Evolutionary conservation across 495 filamentous ascomycete genomes (phyloP).

Genomic region (Viridothelium virens): DNA sequence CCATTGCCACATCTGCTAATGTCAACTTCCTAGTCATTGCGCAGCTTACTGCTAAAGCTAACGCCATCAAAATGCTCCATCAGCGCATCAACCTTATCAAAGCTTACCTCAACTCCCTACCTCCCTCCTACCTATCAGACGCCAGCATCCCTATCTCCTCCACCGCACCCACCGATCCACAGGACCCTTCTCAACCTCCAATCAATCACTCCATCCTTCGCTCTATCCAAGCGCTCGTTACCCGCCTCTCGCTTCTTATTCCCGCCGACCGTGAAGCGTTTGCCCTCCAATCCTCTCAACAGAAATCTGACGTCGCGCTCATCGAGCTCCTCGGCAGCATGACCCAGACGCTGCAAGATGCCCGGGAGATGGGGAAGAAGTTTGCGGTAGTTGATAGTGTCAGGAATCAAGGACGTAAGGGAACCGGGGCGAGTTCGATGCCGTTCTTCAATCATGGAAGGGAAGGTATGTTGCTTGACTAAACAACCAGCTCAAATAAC

Average conservation of each 20-base stretch:
- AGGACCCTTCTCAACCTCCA: slow-evolving; percentile 22
- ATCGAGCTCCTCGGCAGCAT: slow-evolving; percentile 62
- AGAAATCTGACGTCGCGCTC: slow-evolving; percentile 56
- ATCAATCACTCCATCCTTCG: slow-evolving; percentile 46
- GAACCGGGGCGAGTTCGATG: not conserved
- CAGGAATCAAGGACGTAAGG: slow-evolving; percentile 22
- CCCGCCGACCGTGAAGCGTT: slow-evolving; percentile 26
- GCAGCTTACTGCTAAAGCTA: slow-evolving; percentile 73
- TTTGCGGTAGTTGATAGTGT: slow-evolving; percentile 53
- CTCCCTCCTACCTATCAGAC: slow-evolving; percentile 51
- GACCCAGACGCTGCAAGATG: slow-evolving; percentile 56
- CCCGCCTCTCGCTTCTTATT: slow-evolving; percentile 47
- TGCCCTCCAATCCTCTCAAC: slow-evolving; percentile 11
- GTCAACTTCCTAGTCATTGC: slow-evolving; percentile 46
- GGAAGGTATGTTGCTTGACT: not conserved
- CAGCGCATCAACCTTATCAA: slow-evolving; percentile 74
- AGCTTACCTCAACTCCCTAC: slow-evolving; percentile 68
- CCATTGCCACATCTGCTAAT: slow-evolving; percentile 17
- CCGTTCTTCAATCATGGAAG: not conserved
- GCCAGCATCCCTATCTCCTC: slow-evolving; percentile 28
- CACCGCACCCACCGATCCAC: slow-evolving; percentile 16
- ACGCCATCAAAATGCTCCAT: slow-evolving; percentile 86
- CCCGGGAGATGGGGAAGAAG: slow-evolving; percentile 65
- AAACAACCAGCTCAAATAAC: not conserved
- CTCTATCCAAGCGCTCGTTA: slow-evolving; percentile 50